phyloP scores from a whole-genome alignment of 2,329 filamentous ascomycete genomes.

The Alternaria gaisen region DNA sequence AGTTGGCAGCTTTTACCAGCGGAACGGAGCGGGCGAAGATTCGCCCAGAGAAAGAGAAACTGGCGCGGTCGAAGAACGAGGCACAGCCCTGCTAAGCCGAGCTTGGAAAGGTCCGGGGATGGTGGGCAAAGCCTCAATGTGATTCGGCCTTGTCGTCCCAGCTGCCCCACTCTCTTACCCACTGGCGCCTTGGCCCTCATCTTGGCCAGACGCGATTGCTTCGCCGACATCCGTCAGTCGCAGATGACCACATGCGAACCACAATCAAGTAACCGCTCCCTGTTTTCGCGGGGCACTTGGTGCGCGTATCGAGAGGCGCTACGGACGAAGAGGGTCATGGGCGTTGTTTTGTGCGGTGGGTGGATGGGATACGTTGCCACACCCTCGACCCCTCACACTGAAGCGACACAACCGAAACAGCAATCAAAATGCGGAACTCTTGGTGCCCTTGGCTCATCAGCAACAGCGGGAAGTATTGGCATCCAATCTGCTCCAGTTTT shows the following conservation, averaged over 20 bases:
- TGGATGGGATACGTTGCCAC: background rate
- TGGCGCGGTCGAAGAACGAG: slow-evolving; percentile 1
- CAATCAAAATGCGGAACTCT: slow-evolving; percentile 8
- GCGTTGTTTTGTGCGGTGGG: background rate
- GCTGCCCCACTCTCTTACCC: background rate
- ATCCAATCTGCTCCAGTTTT: slow-evolving; percentile 6
- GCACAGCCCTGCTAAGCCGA: slow-evolving; percentile 1
- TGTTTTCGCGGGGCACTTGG: background rate
- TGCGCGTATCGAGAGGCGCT: background rate
- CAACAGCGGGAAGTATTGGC: slow-evolving; percentile 10
- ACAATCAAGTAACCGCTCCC: background rate
- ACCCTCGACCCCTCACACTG: background rate
- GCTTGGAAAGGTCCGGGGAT: background rate
- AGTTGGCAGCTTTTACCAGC: slow-evolving; percentile 7
- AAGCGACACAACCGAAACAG: slow-evolving; percentile 10
- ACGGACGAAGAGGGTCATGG: background rate
- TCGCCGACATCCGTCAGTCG: slow-evolving; percentile 4
- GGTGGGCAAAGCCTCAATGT: background rate
- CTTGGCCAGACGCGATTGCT: slow-evolving; percentile 7
- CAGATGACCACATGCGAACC: slow-evolving; percentile 6
- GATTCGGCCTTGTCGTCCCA: background rate
- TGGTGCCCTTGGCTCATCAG: slow-evolving; percentile 10
- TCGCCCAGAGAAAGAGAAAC: slow-evolving; percentile 11
- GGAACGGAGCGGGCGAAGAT: slow-evolving; percentile 16
- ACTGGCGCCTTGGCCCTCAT: slow-evolving; percentile 8